Percentiles rank a stretch among this genome's conserved stretches.
These are phyloP conservation scores for Adansonia grandidieri DNA, from an alignment of 441 rosid species.

Conservation along the genomic window DNA sequence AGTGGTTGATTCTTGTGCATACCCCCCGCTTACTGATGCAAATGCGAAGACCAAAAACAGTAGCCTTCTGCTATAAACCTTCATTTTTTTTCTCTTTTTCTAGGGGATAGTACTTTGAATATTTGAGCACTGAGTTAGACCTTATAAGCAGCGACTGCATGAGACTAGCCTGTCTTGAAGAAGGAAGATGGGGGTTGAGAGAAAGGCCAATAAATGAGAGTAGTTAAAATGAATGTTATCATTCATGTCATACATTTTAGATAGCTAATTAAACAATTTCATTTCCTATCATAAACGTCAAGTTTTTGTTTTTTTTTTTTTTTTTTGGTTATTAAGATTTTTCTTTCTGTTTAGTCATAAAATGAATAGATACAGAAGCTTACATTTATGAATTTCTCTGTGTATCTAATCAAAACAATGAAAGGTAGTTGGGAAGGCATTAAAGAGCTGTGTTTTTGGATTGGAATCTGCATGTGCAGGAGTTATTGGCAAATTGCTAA, in stretches of 20 bases:
- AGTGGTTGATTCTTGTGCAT: constrained; percentile 56
- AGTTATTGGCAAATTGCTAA: neutral
- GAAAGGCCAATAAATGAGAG: constrained; percentile 41
- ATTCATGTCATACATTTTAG: constrained; percentile 18
- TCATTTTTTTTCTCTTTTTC: constrained; percentile 27
- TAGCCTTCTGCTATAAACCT: neutral
- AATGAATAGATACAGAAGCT: neutral
- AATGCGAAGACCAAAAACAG: constrained; percentile 38
- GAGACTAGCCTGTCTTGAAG: constrained; percentile 10
- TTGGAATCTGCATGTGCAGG: constrained; percentile 14
- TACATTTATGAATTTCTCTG: constrained; percentile 17
- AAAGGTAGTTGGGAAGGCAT: neutral
- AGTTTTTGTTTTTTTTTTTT: neutral
- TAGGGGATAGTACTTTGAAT: constrained; percentile 22
- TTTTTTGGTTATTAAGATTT: neutral
- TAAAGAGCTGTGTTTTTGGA: neutral
- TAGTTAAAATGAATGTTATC: constrained; percentile 35
- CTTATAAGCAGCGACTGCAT: constrained; percentile 27
- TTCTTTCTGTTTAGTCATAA: neutral
- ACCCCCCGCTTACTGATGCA: constrained; percentile 28
- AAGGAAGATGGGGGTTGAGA: constrained; percentile 48
- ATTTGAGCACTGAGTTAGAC: neutral
- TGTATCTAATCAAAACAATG: constrained; percentile 9
- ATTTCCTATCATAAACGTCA: neutral
- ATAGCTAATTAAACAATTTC: neutral